Percentiles rank a stretch among this genome's conserved stretches.
phyloP scores from a whole-genome alignment of 108 stramenopile species.

The Aurantiochytrium sp. region DNA sequence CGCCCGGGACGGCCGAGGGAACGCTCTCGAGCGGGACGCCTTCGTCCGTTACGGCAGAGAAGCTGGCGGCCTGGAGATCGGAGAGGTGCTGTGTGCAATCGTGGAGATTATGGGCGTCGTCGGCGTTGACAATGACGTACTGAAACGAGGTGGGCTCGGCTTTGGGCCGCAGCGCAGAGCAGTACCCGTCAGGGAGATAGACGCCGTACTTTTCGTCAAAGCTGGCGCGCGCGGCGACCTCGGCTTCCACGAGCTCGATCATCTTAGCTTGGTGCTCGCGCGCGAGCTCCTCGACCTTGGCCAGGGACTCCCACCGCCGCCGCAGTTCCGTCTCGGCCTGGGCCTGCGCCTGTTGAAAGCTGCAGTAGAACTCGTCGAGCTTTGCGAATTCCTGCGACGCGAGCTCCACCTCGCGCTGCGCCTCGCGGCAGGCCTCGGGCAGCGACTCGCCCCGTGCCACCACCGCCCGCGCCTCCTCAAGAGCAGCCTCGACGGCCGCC shows the following conservation, averaged over 20 bases:
- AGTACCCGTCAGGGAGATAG: constrained; percentile 9
- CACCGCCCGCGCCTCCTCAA: background rate
- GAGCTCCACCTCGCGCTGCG: background rate
- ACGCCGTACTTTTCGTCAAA: background rate
- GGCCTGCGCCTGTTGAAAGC: background rate
- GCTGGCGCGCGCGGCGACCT: background rate
- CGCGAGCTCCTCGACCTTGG: background rate
- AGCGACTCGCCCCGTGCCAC: background rate
- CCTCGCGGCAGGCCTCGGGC: background rate
- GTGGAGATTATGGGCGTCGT: background rate
- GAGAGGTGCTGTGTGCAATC: background rate
- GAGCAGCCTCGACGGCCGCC: background rate
- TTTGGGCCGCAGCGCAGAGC: background rate
- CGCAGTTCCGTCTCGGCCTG: background rate
- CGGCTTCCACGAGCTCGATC: background rate
- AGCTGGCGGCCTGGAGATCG: background rate
- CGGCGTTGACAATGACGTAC: background rate
- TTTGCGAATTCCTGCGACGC: background rate
- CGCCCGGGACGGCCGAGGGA: no score
- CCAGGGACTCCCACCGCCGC: background rate
- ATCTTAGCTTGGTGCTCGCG: background rate
- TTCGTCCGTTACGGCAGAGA: background rate
- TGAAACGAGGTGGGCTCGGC: background rate
- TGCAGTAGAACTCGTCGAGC: background rate
- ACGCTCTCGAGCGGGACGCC: no score